A percentile compares a stretch with the other conserved stretches of the same genome.
These are phyloP conservation scores for Trichoderma pleuroti DNA, from an alignment of 2,329 filamentous ascomycete species.

Conservation along the genomic window DNA sequence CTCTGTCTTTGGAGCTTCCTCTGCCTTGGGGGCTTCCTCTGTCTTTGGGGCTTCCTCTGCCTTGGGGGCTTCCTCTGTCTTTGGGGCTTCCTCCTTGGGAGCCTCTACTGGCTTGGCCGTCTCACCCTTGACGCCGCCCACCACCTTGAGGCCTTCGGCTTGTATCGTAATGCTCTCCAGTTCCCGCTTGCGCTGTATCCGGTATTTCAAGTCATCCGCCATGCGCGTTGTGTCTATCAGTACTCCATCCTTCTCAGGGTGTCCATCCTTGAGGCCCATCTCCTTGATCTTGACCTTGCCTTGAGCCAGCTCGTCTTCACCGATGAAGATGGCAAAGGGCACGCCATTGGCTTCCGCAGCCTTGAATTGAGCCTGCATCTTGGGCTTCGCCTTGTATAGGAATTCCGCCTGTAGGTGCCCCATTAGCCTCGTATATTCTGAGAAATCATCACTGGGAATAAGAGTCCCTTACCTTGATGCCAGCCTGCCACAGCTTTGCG, in stretches of 20 bases:
- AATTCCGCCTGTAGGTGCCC: conserved; percentile 65
- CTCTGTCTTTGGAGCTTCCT: conserved; percentile 16
- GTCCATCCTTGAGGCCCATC: conserved; percentile 68
- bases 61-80: not conserved
- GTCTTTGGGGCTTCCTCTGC: conserved; percentile 19
- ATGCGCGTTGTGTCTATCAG: conserved; percentile 64
- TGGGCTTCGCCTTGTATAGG: conserved; percentile 85
- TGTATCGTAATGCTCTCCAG: conserved; percentile 42
- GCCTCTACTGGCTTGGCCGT: conserved; percentile 19
- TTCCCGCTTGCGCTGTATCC: conserved; percentile 42
- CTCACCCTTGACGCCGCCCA: conserved; percentile 45
- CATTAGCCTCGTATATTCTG: conserved; percentile 19
- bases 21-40: conserved; percentile 1
- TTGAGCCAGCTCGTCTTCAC: conserved; percentile 79
- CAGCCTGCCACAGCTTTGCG: conserved; percentile 75
- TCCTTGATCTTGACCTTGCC: conserved; percentile 87
- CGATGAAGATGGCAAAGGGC: conserved; percentile 83
- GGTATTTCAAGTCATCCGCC: conserved; percentile 57
- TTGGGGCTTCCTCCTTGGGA: conserved; percentile 1
- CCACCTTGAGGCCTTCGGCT: conserved; percentile 45
- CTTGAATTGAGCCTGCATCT: conserved; percentile 86
- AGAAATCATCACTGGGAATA: not conserved
- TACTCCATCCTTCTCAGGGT: conserved; percentile 87
- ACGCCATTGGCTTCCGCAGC: conserved; percentile 75
- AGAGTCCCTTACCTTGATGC: conserved; percentile 65